phyloP scores from a whole-genome alignment of 176 grass and related monocot genomes.

The Oryza longistaminata region DNA sequence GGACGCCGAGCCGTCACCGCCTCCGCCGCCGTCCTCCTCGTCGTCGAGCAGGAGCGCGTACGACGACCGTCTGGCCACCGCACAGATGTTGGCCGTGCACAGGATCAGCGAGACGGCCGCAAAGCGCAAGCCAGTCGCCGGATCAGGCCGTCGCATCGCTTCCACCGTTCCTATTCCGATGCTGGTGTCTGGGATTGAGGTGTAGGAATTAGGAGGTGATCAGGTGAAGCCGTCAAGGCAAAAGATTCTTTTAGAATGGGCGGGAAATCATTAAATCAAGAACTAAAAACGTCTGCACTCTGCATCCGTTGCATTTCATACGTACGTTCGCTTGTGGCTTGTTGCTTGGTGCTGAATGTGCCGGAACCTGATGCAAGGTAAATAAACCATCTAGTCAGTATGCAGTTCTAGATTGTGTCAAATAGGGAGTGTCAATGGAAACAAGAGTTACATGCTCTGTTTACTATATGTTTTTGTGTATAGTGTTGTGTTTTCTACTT shows the following conservation, averaged over 20 bases:
- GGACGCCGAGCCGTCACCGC: not conserved
- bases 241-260: constrained; percentile 28
- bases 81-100: not conserved
- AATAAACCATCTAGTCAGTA: not conserved
- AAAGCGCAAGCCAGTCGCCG: not conserved
- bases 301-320: not conserved
- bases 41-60: not conserved
- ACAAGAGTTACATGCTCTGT: not conserved
- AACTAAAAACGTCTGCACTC: not conserved
- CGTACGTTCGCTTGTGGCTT: not conserved
- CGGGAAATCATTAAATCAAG: not conserved
- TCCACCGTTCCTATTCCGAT: constrained; percentile 10
- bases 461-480: not conserved
- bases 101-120: constrained; percentile 35
- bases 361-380: not conserved
- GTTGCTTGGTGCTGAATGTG: not conserved
- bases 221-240: not conserved
- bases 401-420: not conserved
- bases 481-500: not conserved
- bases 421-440: not conserved
- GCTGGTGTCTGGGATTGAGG: not conserved
- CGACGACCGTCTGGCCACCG: not conserved
- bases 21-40: not conserved
- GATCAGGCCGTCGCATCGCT: constrained; percentile 18
- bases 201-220: not conserved